phyloP scores from a whole-genome alignment of 2,329 filamentous ascomycete genomes.

The Nannizziopsis barbatae region DNA sequence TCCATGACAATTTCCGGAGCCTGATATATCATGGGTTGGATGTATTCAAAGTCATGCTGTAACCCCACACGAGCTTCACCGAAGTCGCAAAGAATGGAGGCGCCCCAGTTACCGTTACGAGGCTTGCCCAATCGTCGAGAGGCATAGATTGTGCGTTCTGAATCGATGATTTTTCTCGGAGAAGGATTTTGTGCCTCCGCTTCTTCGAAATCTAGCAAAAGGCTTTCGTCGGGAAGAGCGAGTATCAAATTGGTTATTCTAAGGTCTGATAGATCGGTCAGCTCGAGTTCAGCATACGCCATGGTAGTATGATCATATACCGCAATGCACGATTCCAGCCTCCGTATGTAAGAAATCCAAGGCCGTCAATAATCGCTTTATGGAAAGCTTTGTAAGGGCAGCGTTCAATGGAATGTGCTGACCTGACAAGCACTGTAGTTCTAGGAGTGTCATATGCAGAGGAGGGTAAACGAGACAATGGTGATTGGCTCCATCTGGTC shows the following conservation, averaged over 20 bases:
- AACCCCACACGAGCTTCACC: conserved; percentile 17
- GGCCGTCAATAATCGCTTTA: conserved; percentile 8
- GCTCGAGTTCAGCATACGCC: background rate
- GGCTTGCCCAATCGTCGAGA: conserved; percentile 13
- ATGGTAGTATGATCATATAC: background rate
- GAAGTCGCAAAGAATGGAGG: conserved; percentile 29
- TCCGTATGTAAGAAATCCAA: conserved; percentile 11
- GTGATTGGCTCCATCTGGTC: no score
- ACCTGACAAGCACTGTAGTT: no score
- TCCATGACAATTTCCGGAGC: no score
- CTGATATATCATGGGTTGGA: no score
- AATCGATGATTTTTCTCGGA: conserved; percentile 6
- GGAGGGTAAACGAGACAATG: no score
- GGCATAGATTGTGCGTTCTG: conserved; percentile 5
- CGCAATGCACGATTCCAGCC: conserved; percentile 5
- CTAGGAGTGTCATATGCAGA: no score
- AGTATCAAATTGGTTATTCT: conserved; percentile 8
- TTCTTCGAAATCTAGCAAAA: conserved; percentile 3
- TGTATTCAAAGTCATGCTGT: no score
- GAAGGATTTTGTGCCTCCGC: conserved; percentile 7
- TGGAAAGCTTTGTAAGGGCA: conserved; percentile 1
- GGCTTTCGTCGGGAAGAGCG: background rate
- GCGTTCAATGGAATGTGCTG: no score
- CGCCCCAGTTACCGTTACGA: conserved; percentile 16
- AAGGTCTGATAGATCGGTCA: conserved; percentile 3